Evolutionary conservation across 495 filamentous ascomycete genomes (phyloP).

Genomic region (Terfezia claveryi): DNA sequence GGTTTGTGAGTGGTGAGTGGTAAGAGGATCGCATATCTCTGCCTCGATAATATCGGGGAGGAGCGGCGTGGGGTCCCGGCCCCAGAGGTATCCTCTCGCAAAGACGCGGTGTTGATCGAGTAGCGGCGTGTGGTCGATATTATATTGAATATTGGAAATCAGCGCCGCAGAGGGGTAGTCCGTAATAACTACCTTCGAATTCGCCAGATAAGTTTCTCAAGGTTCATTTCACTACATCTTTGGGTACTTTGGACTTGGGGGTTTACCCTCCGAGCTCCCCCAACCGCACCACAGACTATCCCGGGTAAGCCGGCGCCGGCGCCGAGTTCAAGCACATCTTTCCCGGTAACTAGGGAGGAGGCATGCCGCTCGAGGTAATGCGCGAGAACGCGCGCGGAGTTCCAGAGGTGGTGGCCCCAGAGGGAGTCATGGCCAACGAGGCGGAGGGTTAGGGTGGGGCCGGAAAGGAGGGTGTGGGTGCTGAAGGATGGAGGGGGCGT

Average conservation of each 20-base stretch:
- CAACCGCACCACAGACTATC: conserved; percentile 42
- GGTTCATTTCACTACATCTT: no score
- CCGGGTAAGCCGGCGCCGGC: conserved; percentile 72
- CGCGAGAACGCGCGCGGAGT: conserved; percentile 53
- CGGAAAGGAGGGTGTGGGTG: conserved; percentile 43
- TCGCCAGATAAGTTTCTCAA: no score
- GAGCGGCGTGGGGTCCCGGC: conserved; percentile 31
- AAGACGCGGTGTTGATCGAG: conserved; percentile 22
- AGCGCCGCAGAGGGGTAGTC: conserved; percentile 75
- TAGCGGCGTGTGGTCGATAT: conserved; percentile 29
- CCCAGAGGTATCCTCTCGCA: conserved; percentile 57
- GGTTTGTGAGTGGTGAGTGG: no score
- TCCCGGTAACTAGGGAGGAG: conserved; percentile 30
- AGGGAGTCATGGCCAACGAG: conserved; percentile 79
- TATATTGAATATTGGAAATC: conserved; percentile 48
- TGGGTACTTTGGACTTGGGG: no score
- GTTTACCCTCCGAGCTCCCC: conserved; percentile 32
- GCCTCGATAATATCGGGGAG: conserved; percentile 16
- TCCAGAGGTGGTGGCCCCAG: conserved; percentile 86
- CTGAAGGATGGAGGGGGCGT: conserved; percentile 46
- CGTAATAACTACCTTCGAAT: conserved; percentile 43
- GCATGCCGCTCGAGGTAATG: conserved; percentile 51
- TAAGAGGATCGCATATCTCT: no score
- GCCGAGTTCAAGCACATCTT: conserved; percentile 66
- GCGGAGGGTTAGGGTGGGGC: conserved; percentile 43